Conservation (phyloP, 371 early-diverging fungal genomes). For the Mucor plumbeus region DNA sequence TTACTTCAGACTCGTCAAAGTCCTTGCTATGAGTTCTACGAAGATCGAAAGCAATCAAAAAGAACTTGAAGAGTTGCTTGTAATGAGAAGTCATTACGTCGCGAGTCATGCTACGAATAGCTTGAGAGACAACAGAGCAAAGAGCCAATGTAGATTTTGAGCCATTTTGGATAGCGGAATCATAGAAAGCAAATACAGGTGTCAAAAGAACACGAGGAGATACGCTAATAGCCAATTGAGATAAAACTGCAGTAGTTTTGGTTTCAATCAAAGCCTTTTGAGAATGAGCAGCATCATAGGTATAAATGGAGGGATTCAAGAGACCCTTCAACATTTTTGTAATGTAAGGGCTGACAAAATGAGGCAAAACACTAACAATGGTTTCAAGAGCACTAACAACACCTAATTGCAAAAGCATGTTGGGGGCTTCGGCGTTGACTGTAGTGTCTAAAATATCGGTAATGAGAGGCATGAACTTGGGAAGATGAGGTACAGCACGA, state of each 20-base stretch:
- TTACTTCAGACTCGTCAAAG: slow-evolving; percentile 46
- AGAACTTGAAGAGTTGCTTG: slow-evolving; percentile 82
- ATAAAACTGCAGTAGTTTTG: slow-evolving; percentile 58
- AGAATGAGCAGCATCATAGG: slow-evolving; percentile 44
- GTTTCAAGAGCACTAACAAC: slow-evolving; percentile 76
- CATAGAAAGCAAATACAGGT: slow-evolving; percentile 69
- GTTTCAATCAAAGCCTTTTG: slow-evolving; percentile 52
- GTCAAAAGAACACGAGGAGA: slow-evolving; percentile 73
- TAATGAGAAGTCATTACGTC: slow-evolving; percentile 70
- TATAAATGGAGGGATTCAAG: slow-evolving; percentile 61
- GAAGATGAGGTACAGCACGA: slow-evolving; percentile 83
- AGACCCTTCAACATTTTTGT: slow-evolving; percentile 59
- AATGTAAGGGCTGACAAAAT: slow-evolving; percentile 86
- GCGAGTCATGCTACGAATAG: slow-evolving; percentile 69
- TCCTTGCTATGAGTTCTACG: slow-evolving; percentile 46
- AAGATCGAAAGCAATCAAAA: slow-evolving; percentile 77
- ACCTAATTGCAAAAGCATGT: slow-evolving; percentile 58
- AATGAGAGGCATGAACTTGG: slow-evolving; percentile 81
- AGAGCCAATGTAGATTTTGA: slow-evolving; percentile 59
- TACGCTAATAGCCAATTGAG: slow-evolving; percentile 63
- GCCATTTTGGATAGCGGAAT: slow-evolving; percentile 62
- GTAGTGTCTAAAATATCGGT: slow-evolving; percentile 46
- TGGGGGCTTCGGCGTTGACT: slow-evolving; percentile 40
- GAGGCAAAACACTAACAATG: slow-evolving; percentile 74
- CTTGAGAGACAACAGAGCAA: slow-evolving; percentile 66